Evolutionary conservation across 2,329 filamentous ascomycete genomes (phyloP), one percentile per base, ranked within the genome.

Genomic region (Ciborinia camelliae): DNA sequence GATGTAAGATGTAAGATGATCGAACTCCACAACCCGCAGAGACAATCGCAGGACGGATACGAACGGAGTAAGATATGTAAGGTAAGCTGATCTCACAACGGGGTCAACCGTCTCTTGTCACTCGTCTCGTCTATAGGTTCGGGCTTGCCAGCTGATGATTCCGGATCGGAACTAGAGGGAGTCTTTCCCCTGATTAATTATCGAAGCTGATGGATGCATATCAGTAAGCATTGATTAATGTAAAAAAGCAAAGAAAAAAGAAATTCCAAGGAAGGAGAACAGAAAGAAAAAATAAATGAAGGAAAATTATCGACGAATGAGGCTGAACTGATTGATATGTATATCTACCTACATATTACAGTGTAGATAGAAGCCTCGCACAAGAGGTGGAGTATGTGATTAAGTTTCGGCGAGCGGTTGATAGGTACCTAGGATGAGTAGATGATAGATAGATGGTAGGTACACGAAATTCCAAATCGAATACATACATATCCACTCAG

Each of bases 71-170:
- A n/a, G n/a, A n/a, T n/a, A n/a, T n/a, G n/a, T n/a, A n/a, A n/a
- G n/a, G 41, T 58, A 47, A 58, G 55, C 55, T 58, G 41, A 47
- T 8, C 30, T 58, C 18, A 26, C 28, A 28, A 45, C 41, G 41
- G 55, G 30, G n/a, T 47, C 54, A 23, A 35, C 41, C 28, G 28
- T 58, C 28, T n/a, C 28, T 12, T 47, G 35, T 12, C 54, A 10
- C 43, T 20, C 14, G 18, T n/a, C n/a, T n/a, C n/a, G 41, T 7
- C 43, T 41, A 7, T 35, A 35, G n/a, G 28, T 35, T 41, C 55
- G 28, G 41, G 10, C 28, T n/a, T 26, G 18, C 28, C 8, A n/a
- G 28, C 55, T 58, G 55, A 23, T 32, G n/a, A 37, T 57, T 57
- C 54, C 54, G 39, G 23, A 15, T 37, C n/a, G n/a, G n/a, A n/a